These are phyloP conservation scores for Speleostelium caveatum DNA, from an alignment of 78 protist species.

Conservation along the genomic window DNA sequence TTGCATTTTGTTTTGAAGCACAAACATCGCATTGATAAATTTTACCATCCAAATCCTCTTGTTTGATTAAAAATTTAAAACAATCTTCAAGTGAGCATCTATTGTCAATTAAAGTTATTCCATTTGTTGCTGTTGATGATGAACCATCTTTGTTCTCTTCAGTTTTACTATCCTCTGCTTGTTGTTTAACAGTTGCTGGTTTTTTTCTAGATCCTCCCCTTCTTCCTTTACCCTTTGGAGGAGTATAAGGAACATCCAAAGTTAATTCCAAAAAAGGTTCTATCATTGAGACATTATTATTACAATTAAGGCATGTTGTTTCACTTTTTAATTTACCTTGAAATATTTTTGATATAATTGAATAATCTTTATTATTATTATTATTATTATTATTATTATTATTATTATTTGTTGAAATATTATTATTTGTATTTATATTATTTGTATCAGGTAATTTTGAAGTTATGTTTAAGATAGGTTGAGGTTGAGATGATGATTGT, in stretches of 20 bases:
- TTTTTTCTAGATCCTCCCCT: not conserved
- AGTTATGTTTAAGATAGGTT: not conserved
- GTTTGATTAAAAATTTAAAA: slow-evolving; percentile 16
- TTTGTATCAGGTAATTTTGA: not conserved
- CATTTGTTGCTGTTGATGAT: not conserved
- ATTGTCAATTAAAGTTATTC: not conserved
- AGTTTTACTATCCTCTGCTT: not conserved
- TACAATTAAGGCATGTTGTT: slow-evolving; percentile 60
- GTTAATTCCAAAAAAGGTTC: slow-evolving; percentile 74
- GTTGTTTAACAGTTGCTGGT: not conserved
- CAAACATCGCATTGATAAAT: slow-evolving; percentile 43
- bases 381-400: not conserved
- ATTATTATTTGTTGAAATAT: not conserved
- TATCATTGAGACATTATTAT: slow-evolving; percentile 2
- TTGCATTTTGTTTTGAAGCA: slow-evolving; percentile 38
- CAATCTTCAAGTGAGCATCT: slow-evolving; percentile 49
- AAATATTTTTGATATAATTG: slow-evolving; percentile 46
- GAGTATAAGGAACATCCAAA: slow-evolving; percentile 41
- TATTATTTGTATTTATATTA: not conserved
- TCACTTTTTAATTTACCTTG: slow-evolving; percentile 64
- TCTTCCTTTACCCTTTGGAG: not conserved
- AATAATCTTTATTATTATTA: not conserved
- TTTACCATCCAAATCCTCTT: slow-evolving; percentile 40
- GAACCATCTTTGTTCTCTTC: not conserved
- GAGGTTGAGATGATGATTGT: not conserved